Base-by-base conservation (phyloP, 805 yeast species). In the Monosporozyma yasuniensis region DNA sequence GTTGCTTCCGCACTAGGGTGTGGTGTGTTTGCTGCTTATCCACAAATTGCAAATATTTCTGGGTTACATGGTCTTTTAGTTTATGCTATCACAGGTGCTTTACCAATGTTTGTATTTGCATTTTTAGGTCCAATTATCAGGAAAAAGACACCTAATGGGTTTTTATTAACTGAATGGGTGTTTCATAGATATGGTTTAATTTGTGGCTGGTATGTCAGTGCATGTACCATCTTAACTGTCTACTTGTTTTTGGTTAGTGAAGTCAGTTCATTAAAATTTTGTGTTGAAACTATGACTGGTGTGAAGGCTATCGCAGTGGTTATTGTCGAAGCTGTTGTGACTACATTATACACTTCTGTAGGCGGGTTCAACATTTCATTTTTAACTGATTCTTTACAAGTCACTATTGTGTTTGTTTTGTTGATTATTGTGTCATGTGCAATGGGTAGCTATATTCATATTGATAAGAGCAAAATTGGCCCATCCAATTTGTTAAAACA, bases 81-180 rank as follows among this genome's bases (percentile, higher is more conserved):
- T 8, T 90, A 90, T 62, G 80, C 89, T 1, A 56, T 87, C 11
- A 70, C 84, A 16, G 93, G 96, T 35, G 83, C 96, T 1, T 65
- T 90, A 45, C 97, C 97, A 3, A 83, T 90, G 68, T 73, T 86
- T 52, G 67, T 87, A n/a, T 90, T 90, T 72, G 87, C 93, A 0
- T 76, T 77, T 48, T 68, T 86, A 51, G 96, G 96, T 0, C 96
- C 97, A 1, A 63, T 80, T 9, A 82, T 90, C 52, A 74, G 96
- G 55, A 76, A 72, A 52, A 76, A 77, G 56, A 86, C 95, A 57
- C 97, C 97, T 0, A 79, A 86, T 8, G 97, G 96, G 2, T 90
- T 90, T 64, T 89, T 90, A 25, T 70, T 90, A 57, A 88, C 96
- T 4, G 96, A 90, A 64, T 90, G 97, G 97, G 91, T 87, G n/a